Base-by-base conservation (phyloP, 108 stramenopile genomes). In the Discostella pseudostelligera region DNA sequence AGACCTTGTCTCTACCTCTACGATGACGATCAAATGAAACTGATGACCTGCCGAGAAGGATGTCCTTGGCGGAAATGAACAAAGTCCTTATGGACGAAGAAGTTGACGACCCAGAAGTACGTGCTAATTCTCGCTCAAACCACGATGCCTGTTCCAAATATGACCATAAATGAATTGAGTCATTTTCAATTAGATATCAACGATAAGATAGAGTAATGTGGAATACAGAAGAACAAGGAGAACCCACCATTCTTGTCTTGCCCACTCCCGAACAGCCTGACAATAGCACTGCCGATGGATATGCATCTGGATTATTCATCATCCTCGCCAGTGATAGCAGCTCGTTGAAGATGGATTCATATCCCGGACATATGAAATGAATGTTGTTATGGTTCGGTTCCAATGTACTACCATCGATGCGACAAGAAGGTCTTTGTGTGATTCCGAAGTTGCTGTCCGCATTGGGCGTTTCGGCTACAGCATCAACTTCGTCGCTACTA, bases 181-280 rank as follows among this genome's bases (percentile, higher is more conserved):
- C 47, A 19, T 48, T 24, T 20, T 48, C 8, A 44, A 22, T 39
- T 28, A 55, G 32, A 14, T 32, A 49, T 10, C 4, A 5, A 5
- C 21, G 17, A 19, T 20, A 21, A 3, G 25, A 19, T 13, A 19
- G 9, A 16, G 16, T 6, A 17, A 46, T 46, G 46, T 20, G 46
- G 21, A 6, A 70, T 72, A 3, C 81, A 20, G 60, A 17, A 67
- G 9, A 20, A 29, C 16, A 42, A 7, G 16, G 9, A 37, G 36
- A 0, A 57, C 71, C 59, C 61, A 70, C 83, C 80, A 94, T 59
- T 37, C 84, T 78, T 36, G 84, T 76, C 74, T 94, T 94, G 8
- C 92, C 92, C 36, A 94, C 89, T 37, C 89, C 89, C n/a, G 84
- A 47, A 70, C 84, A 80, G 10, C 92, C 92, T 8, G 83, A 79